phyloP scores from a whole-genome alignment of 2,329 filamentous ascomycete species.

The Pleomassaria siparia region DNA sequence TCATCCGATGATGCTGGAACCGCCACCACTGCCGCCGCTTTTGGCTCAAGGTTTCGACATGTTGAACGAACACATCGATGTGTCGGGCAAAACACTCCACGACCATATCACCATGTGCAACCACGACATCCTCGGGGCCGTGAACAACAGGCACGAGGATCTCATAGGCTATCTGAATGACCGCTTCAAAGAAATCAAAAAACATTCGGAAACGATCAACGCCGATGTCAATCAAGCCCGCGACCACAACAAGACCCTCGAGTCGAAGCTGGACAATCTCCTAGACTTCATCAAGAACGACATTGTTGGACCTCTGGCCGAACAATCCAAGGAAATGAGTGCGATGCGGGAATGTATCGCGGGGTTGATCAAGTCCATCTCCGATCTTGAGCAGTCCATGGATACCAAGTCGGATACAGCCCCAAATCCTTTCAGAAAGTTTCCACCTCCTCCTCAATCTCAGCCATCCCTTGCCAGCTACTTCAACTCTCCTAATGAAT shows the following conservation, averaged over 20 bases:
- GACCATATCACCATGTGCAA: slow-evolving; percentile 23
- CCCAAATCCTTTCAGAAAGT: slow-evolving; percentile 4
- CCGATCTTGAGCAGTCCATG: slow-evolving; percentile 25
- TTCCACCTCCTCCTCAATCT: slow-evolving; percentile 18
- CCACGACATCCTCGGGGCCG: slow-evolving; percentile 20
- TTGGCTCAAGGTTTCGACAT: slow-evolving; percentile 35
- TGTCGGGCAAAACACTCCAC: slow-evolving; percentile 29
- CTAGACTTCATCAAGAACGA: slow-evolving; percentile 27
- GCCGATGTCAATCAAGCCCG: slow-evolving; percentile 21
- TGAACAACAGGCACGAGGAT: slow-evolving; percentile 6
- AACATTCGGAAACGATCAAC: slow-evolving; percentile 24
- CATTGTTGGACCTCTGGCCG: slow-evolving; percentile 22
- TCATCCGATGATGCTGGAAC: neutral
- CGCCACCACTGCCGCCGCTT: neutral
- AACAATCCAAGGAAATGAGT: slow-evolving; percentile 26
- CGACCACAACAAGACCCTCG: slow-evolving; percentile 22
- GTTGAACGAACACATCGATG: slow-evolving; percentile 40
- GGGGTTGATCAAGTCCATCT: slow-evolving; percentile 26
- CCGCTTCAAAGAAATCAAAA: slow-evolving; percentile 27
- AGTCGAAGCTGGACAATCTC: slow-evolving; percentile 29
- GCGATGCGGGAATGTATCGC: slow-evolving; percentile 28
- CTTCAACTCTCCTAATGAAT: slow-evolving; percentile 18
- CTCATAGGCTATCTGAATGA: slow-evolving; percentile 18
- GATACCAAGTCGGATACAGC: slow-evolving; percentile 17
- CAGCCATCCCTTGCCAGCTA: slow-evolving; percentile 24